Evolutionary conservation across 164 flowering plant genomes (phyloP).

Genomic region (Amborella trichopoda): DNA sequence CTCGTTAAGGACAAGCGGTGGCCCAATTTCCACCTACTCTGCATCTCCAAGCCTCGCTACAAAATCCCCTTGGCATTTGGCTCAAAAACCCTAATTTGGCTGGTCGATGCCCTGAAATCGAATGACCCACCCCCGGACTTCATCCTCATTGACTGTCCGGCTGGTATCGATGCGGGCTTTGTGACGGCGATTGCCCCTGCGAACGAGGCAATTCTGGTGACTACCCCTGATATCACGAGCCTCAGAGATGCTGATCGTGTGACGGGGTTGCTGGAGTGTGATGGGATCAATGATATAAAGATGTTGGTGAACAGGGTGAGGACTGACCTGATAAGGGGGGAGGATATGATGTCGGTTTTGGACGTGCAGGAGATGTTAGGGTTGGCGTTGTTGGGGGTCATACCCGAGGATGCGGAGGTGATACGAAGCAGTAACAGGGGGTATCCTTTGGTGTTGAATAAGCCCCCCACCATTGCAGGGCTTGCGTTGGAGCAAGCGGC

Average conservation of each 20-base stretch:
- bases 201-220: constrained; percentile 86
- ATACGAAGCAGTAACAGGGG: constrained; percentile 93
- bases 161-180: constrained; percentile 97
- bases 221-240: constrained; percentile 88
- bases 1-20: constrained; percentile 83
- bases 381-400: constrained; percentile 70
- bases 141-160: constrained; percentile 87
- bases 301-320: constrained; percentile 94
- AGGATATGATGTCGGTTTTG: constrained; percentile 98
- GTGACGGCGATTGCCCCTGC: constrained; percentile 97
- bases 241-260: constrained; percentile 93
- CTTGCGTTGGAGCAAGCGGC: constrained; percentile 98
- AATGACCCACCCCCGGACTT: constrained; percentile 77
- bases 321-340: constrained; percentile 94
- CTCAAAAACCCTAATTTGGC: constrained; percentile 82
- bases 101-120: constrained; percentile 75
- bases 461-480: constrained; percentile 93
- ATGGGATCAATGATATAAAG: constrained; percentile 94
- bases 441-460: constrained; percentile 81
- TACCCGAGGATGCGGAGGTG: constrained; percentile 95
- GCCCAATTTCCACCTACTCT: constrained; percentile 81
- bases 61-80: constrained; percentile 87
- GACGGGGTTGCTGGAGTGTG: constrained; percentile 83
- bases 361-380: constrained; percentile 98
- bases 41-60: constrained; percentile 91